These are phyloP conservation scores for Suillus sp. DNA, from an alignment of 768 basidiomycete species.

Conservation along the genomic window DNA sequence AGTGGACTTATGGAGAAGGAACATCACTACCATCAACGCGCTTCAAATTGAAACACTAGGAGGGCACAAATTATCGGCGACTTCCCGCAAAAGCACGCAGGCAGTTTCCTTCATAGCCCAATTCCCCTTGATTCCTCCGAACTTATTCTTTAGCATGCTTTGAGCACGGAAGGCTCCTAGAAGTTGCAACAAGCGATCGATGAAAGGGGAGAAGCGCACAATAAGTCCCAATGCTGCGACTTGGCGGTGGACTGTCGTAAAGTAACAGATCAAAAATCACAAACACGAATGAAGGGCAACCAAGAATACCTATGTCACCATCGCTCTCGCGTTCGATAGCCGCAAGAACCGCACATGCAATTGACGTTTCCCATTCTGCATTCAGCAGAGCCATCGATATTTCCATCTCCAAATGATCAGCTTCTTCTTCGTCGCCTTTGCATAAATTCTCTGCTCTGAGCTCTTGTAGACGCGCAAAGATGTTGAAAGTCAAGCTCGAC, in stretches of 20 bases:
- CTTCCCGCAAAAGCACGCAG: constrained; percentile 64
- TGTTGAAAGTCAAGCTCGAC: constrained; percentile 79
- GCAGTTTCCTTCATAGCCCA: constrained; percentile 58
- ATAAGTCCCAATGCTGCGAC: constrained; percentile 77
- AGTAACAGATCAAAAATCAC: background rate
- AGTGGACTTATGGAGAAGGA: background rate
- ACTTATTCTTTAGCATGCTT: constrained; percentile 56
- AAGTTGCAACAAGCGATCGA: constrained; percentile 55
- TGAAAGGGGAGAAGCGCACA: constrained; percentile 72
- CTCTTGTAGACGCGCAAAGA: constrained; percentile 66
- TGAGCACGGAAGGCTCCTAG: constrained; percentile 71
- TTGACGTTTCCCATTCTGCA: constrained; percentile 82
- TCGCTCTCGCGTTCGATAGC: constrained; percentile 69
- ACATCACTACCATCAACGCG: background rate
- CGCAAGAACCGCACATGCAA: constrained; percentile 81
- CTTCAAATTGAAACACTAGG: background rate
- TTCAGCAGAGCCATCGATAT: background rate
- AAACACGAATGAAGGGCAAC: constrained; percentile 9
- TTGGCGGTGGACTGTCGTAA: constrained; percentile 73
- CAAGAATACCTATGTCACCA: constrained; percentile 74
- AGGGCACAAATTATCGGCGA: constrained; percentile 46
- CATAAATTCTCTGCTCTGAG: constrained; percentile 48
- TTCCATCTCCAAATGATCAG: constrained; percentile 37
- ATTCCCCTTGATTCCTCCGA: constrained; percentile 53
- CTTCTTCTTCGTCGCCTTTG: constrained; percentile 46